These are phyloP conservation scores for Pseudozyma tsukubaensis DNA, from an alignment of 1,284 basidiomycete species.

Conservation along the genomic window DNA sequence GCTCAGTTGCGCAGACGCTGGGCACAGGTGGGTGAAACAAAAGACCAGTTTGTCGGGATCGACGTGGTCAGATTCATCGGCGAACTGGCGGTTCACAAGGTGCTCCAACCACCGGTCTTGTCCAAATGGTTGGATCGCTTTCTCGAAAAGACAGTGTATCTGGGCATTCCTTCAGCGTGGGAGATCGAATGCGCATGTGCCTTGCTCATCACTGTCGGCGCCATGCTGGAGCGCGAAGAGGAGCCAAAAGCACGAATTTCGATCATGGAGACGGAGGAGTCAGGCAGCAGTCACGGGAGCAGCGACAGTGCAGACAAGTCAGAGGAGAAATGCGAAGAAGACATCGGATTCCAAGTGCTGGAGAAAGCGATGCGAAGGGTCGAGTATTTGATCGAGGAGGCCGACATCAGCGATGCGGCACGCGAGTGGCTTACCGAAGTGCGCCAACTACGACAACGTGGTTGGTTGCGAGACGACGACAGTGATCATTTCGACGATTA, in stretches of 20 bases:
- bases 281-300: not conserved
- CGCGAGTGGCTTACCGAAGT: constrained; percentile 37
- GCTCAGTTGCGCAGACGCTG: constrained; percentile 10
- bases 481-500: not conserved
- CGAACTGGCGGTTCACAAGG: constrained; percentile 38
- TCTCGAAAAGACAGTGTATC: constrained; percentile 50
- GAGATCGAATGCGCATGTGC: constrained; percentile 61
- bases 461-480: constrained; percentile 21
- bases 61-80: constrained; percentile 37
- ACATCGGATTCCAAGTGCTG: not conserved
- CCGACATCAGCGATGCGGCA: constrained; percentile 21
- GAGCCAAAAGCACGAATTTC: not conserved
- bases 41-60: constrained; percentile 25
- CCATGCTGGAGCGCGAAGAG: constrained; percentile 29
- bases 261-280: not conserved
- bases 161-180: constrained; percentile 54
- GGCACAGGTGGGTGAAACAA: constrained; percentile 19
- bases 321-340: not conserved
- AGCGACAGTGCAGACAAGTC: not conserved
- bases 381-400: constrained; percentile 12
- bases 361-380: constrained; percentile 27
- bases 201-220: constrained; percentile 50
- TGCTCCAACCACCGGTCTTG: constrained; percentile 9
- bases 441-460: constrained; percentile 21
- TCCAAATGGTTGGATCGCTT: constrained; percentile 55